Evolutionary conservation across 2,329 filamentous ascomycete species (phyloP).

Genomic region (Coleophoma eucalyptorum): DNA sequence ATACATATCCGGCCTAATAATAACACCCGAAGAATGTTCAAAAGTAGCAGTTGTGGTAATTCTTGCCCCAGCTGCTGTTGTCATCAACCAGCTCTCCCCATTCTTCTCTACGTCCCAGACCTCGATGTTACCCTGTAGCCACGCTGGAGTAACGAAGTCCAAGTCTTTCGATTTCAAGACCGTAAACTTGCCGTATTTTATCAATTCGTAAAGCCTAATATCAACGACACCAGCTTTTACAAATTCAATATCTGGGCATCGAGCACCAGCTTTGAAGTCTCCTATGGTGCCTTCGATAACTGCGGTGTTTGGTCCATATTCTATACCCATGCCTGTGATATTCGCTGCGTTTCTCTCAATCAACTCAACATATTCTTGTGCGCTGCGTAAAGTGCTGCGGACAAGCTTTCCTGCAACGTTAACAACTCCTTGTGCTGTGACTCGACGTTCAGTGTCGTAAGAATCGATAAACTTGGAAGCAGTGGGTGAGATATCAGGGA

Average conservation of each 20-base stretch:
- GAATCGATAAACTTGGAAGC: conserved; percentile 29
- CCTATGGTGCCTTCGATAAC: conserved; percentile 2
- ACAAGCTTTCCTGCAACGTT: conserved; percentile 42
- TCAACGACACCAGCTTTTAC: neutral
- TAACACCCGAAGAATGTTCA: neutral
- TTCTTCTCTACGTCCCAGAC: conserved; percentile 1
- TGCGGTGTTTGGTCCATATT: neutral
- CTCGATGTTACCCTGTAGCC: neutral
- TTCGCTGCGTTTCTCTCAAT: conserved; percentile 44
- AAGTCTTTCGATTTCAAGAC: neutral
- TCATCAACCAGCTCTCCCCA: neutral
- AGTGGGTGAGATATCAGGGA: conserved; percentile 10
- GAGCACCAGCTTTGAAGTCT: conserved; percentile 2
- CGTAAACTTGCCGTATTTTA: conserved; percentile 1
- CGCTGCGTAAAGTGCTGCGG: conserved; percentile 37
- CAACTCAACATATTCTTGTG: conserved; percentile 41
- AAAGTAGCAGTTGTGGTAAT: neutral
- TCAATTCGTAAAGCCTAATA: neutral
- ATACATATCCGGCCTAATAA: conserved; percentile 9
- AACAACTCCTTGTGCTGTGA: conserved; percentile 40
- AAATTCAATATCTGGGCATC: conserved; percentile 4
- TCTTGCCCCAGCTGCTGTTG: neutral
- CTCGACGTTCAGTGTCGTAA: conserved; percentile 40
- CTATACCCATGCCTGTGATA: conserved; percentile 26
- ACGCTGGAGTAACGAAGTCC: neutral